phyloP scores from a whole-genome alignment of 164 flowering plant genomes.

The Euptelea pleiosperma region DNA sequence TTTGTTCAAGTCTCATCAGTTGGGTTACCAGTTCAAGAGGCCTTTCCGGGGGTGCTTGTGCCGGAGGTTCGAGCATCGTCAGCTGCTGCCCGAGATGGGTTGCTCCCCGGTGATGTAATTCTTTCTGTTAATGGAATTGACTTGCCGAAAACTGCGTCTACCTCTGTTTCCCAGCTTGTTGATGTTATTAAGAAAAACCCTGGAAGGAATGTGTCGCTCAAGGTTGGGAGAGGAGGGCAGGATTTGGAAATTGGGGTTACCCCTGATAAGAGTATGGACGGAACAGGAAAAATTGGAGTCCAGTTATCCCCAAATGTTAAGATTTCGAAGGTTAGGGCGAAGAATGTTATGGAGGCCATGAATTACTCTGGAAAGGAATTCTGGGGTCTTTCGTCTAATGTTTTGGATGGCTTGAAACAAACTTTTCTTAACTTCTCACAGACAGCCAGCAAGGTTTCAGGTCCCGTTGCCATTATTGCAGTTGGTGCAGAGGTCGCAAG shows the following conservation, averaged over 20 bases:
- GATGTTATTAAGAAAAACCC: constrained; percentile 73
- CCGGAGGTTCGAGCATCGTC: constrained; percentile 78
- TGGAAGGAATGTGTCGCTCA: constrained; percentile 56
- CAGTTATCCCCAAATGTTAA: constrained; percentile 80
- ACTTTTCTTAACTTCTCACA: constrained; percentile 84
- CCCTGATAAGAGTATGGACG: constrained; percentile 78
- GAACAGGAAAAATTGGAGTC: constrained; percentile 87
- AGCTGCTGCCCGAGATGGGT: constrained; percentile 84
- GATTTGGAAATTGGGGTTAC: constrained; percentile 56
- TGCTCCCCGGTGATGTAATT: constrained; percentile 86
- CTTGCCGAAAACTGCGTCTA: constrained; percentile 50
- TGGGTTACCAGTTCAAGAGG: constrained; percentile 93
- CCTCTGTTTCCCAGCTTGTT: constrained; percentile 63
- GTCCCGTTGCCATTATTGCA: constrained; percentile 96
- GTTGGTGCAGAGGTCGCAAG: constrained; percentile 98
- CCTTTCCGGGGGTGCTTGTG: constrained; percentile 84
- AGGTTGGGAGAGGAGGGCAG: constrained; percentile 50
- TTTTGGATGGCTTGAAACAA: constrained; percentile 79
- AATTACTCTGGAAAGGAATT: constrained; percentile 63
- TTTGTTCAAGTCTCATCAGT: constrained; percentile 72
- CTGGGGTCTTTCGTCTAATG: constrained; percentile 68
- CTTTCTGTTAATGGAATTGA: constrained; percentile 56
- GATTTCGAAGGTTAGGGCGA: constrained; percentile 49
- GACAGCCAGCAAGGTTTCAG: constrained; percentile 82
- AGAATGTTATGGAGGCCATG: constrained; percentile 50